These are phyloP conservation scores for Ceratobasidium sp. DNA, from an alignment of 1,284 basidiomycete genomes.

Conservation along the genomic window DNA sequence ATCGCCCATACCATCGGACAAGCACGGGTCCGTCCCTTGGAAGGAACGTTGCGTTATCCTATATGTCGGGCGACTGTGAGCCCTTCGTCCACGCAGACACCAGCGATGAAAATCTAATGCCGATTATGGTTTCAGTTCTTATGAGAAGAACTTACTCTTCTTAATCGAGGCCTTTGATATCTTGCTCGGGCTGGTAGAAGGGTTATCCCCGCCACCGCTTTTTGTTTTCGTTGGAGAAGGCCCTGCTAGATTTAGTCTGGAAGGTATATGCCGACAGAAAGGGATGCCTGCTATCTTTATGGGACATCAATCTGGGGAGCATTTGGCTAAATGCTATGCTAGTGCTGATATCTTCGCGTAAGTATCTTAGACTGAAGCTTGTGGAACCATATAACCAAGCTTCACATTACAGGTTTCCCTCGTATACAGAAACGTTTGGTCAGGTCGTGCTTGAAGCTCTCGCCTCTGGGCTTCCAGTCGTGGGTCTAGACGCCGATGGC, in stretches of 20 bases:
- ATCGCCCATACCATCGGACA: slow-evolving; percentile 53
- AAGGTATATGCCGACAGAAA: slow-evolving; percentile 57
- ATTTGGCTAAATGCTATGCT: slow-evolving; percentile 61
- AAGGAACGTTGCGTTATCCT: slow-evolving; percentile 54
- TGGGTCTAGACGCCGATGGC: slow-evolving; percentile 66
- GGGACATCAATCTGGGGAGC: slow-evolving; percentile 60
- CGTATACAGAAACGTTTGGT: slow-evolving; percentile 61
- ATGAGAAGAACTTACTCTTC: slow-evolving; percentile 69
- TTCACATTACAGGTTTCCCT: slow-evolving; percentile 46
- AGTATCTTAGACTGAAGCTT: slow-evolving; percentile 49
- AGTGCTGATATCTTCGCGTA: slow-evolving; percentile 64
- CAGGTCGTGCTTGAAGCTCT: slow-evolving; percentile 67
- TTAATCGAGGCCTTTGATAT: slow-evolving; percentile 61
- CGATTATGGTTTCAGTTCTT: slow-evolving; percentile 54
- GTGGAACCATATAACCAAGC: slow-evolving; percentile 45
- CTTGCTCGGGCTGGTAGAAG: slow-evolving; percentile 51
- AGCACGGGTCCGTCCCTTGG: slow-evolving; percentile 25
- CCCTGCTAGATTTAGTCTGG: slow-evolving; percentile 61
- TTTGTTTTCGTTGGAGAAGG: slow-evolving; percentile 68
- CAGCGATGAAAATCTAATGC: not conserved
- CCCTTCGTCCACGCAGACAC: slow-evolving; percentile 52
- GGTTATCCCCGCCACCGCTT: slow-evolving; percentile 55
- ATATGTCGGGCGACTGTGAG: slow-evolving; percentile 57
- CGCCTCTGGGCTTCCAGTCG: slow-evolving; percentile 64
- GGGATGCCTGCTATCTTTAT: slow-evolving; percentile 62